These are phyloP conservation scores for Piper betle DNA, from an alignment of 164 flowering plant species.

Conservation along the genomic window DNA sequence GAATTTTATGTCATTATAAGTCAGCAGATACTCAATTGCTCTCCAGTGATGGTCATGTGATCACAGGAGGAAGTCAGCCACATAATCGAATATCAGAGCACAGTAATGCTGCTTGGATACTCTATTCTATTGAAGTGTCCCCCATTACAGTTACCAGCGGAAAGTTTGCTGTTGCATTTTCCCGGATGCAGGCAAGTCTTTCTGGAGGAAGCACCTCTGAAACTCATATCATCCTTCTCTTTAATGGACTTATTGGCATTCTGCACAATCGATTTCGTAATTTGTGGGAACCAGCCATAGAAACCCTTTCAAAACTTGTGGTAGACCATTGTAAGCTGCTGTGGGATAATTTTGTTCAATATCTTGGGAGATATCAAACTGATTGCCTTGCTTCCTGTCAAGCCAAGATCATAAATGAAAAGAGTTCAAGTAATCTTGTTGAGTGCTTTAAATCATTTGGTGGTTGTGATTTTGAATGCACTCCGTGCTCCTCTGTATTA, in stretches of 20 bases:
- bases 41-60: constrained; percentile 16
- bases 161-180: constrained; percentile 33
- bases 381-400: neutral
- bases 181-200: constrained; percentile 54
- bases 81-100: constrained; percentile 6
- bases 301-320: constrained; percentile 54
- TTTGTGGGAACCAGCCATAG: constrained; percentile 59
- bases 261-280: constrained; percentile 63
- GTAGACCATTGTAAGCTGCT: constrained; percentile 24
- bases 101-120: constrained; percentile 45
- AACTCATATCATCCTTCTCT: constrained; percentile 34
- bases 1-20: constrained; percentile 65
- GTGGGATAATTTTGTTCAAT: constrained; percentile 45
- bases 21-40: constrained; percentile 13
- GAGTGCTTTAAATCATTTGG: constrained; percentile 30
- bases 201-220: constrained; percentile 44
- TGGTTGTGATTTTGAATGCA: constrained; percentile 34
- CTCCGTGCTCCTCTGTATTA: constrained; percentile 40
- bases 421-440: constrained; percentile 15
- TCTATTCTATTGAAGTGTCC: constrained; percentile 53
- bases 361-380: constrained; percentile 38
- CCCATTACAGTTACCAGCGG: constrained; percentile 69
- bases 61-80: constrained; percentile 23
- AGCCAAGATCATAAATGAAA: neutral
- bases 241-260: constrained; percentile 73